Conservation (phyloP, 176 grass and related monocot genomes). For the Raddia guianensis region DNA sequence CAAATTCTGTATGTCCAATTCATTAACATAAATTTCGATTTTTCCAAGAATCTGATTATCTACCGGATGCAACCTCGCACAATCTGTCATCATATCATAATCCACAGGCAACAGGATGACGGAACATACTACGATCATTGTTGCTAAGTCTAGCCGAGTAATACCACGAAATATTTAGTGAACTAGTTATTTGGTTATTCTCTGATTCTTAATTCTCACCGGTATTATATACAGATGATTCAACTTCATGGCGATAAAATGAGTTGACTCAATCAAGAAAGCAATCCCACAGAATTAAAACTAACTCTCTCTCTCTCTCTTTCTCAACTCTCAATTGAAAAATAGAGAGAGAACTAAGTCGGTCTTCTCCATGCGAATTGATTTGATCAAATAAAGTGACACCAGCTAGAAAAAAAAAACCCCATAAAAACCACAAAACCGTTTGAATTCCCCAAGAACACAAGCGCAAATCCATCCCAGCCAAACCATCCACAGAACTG, state of each 20-base stretch:
- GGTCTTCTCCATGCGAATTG: neutral
- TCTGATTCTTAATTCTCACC: neutral
- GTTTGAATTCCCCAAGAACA: neutral
- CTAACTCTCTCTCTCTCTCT: neutral
- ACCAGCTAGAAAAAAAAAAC: neutral
- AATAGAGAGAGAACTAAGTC: neutral
- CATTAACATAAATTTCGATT: neutral
- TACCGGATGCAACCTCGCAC: neutral
- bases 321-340: too few relatives aligned
- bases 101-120: neutral
- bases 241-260: neutral
- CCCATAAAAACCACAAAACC: neutral
- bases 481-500: neutral
- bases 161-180: neutral
- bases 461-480: neutral
- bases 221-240: neutral
- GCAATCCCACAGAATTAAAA: neutral
- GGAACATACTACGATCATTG: neutral
- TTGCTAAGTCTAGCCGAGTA: neutral
- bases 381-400: slow-evolving; percentile 18
- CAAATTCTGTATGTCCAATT: neutral
- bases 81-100: neutral
- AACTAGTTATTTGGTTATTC: neutral
- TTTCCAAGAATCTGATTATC: neutral
- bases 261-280: slow-evolving; percentile 11